Evolutionary conservation across 1,284 basidiomycete species (phyloP).

Genomic region (Cryptococcus hybrid): DNA sequence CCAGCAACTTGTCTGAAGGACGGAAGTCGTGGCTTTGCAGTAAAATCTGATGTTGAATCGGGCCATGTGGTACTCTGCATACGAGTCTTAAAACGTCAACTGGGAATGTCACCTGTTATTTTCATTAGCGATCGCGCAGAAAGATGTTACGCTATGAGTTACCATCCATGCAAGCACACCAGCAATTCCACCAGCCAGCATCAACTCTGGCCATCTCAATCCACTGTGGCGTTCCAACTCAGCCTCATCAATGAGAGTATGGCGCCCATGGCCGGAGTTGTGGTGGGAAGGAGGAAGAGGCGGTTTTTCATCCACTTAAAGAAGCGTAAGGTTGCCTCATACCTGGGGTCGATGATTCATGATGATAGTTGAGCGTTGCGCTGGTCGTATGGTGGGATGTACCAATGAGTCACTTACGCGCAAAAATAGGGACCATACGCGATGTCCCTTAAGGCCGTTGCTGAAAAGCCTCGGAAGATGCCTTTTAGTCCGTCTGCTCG

Average conservation of each 20-base stretch:
- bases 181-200: constrained; percentile 74
- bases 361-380: too few species aligned
- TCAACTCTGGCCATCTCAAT: constrained; percentile 61
- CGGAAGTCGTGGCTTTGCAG: background rate
- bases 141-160: constrained; percentile 19
- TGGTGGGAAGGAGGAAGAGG: constrained; percentile 10
- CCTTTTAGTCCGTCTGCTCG: constrained; percentile 61
- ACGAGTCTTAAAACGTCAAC: constrained; percentile 83
- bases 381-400: background rate
- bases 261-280: constrained; percentile 21
- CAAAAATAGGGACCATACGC: constrained; percentile 82
- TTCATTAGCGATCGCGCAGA: background rate
- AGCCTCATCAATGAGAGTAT: constrained; percentile 54
- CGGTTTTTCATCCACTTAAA: constrained; percentile 49
- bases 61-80: constrained; percentile 58
- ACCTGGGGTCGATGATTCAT: constrained; percentile 42
- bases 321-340: constrained; percentile 69
- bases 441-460: constrained; percentile 69
- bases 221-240: constrained; percentile 52
- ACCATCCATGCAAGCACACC: constrained; percentile 56
- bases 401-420: constrained; percentile 54
- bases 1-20: constrained; percentile 26
- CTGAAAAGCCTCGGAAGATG: constrained; percentile 70
- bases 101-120: constrained; percentile 64
- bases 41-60: background rate